Percentiles rank a stretch among this genome's conserved stretches.
Evolutionary conservation across 768 basidiomycete species (phyloP).

Genomic region (Boletellus sp.): DNA sequence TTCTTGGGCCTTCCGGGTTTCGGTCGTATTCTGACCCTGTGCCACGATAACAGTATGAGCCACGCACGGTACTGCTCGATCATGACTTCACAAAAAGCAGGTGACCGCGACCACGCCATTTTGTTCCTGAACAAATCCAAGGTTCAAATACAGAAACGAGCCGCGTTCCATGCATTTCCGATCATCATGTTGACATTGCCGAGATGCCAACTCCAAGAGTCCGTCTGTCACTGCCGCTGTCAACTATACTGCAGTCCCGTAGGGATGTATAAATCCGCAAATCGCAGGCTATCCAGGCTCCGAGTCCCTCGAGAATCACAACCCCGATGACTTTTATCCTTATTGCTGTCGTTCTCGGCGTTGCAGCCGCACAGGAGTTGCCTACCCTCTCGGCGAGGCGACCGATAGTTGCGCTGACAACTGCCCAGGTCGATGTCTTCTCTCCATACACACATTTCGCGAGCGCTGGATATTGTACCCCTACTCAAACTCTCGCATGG

Average conservation of each 20-base stretch:
- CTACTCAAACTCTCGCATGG: slow-evolving; percentile 44
- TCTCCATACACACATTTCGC: slow-evolving; percentile 51
- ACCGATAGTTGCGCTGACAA: slow-evolving; percentile 37
- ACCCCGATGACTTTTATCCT: slow-evolving; percentile 17
- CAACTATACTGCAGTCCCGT: slow-evolving; percentile 2
- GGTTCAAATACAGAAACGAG: not conserved
- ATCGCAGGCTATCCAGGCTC: too few relatives aligned
- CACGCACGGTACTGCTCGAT: not conserved
- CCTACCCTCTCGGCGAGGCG: slow-evolving; percentile 33
- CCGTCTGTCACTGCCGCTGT: not conserved
- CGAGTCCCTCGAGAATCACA: not conserved
- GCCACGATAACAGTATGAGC: not conserved
- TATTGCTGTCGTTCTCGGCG: slow-evolving; percentile 13
- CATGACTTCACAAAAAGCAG: not conserved
- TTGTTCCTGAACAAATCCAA: not conserved
- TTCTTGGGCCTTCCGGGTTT: not conserved
- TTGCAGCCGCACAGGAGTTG: slow-evolving; percentile 9
- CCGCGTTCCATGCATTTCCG: not conserved
- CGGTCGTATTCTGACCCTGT: not conserved
- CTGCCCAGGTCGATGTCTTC: slow-evolving; percentile 40
- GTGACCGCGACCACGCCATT: not conserved
- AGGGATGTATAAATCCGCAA: not conserved
- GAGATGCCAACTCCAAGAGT: not conserved
- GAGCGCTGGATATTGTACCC: slow-evolving; percentile 46
- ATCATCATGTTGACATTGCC: not conserved